Percentiles rank a stretch among this genome's conserved stretches.
Conservation (phyloP, 2,329 filamentous ascomycete species). For the Colletotrichum gigasporum region DNA sequence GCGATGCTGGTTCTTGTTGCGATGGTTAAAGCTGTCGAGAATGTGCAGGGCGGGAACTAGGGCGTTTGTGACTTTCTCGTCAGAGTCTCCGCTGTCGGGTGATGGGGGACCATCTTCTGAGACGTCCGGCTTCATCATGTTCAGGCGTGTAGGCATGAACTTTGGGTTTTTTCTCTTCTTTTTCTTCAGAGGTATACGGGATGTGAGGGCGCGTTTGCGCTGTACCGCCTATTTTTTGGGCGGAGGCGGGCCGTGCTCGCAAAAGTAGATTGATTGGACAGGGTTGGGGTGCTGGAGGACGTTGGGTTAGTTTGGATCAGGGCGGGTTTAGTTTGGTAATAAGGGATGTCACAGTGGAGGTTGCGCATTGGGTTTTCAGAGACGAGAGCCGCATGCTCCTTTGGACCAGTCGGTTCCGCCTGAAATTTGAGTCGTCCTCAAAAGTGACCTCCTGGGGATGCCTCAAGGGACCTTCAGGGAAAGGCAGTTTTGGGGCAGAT, state of each 20-base stretch:
- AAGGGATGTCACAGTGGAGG: no score
- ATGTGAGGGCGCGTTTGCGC: no score
- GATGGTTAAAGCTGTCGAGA: constrained; percentile 79
- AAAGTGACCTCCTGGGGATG: no score
- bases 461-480: neutral
- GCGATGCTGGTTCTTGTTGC: constrained; percentile 92
- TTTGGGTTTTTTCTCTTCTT: neutral
- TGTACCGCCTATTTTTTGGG: no score
- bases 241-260: neutral
- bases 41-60: constrained; percentile 58
- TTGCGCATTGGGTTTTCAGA: neutral
- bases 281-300: neutral
- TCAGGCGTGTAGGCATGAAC: no score
- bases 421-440: no score
- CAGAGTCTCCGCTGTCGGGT: constrained; percentile 34
- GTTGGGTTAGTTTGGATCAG: constrained; percentile 5
- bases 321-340: neutral
- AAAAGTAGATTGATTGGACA: neutral
- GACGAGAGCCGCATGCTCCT: neutral
- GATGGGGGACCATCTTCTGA: neutral
- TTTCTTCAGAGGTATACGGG: no score
- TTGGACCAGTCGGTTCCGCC: neutral
- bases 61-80: neutral
- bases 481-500: neutral
- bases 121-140: neutral